phyloP scores from a whole-genome alignment of 2,329 filamentous ascomycete species.

The Aspergillus sojae region DNA sequence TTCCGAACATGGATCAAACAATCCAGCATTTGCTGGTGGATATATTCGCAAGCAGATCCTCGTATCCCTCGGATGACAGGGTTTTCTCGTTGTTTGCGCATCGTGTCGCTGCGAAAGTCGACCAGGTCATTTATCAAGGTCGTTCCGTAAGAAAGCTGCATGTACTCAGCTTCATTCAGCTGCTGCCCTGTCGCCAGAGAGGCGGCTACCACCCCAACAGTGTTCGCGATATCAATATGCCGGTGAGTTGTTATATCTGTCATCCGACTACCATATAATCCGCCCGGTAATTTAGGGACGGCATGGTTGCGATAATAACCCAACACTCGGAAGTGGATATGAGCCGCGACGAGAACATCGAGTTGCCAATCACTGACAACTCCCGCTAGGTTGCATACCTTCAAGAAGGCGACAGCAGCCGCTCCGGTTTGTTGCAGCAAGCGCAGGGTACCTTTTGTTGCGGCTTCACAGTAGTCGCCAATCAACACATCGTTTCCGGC shows the following conservation, averaged over 20 bases:
- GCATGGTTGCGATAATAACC: constrained; percentile 26
- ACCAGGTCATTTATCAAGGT: constrained; percentile 23
- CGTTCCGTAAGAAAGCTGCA: constrained; percentile 13
- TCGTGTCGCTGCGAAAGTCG: constrained; percentile 23
- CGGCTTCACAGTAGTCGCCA: constrained; percentile 26
- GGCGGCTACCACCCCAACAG: constrained; percentile 19
- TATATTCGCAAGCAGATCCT: constrained; percentile 19
- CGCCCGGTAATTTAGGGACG: constrained; percentile 7
- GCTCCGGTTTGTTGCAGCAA: constrained; percentile 23
- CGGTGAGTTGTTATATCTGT: constrained; percentile 17
- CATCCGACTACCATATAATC: constrained; percentile 26
- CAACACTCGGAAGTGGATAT: constrained; percentile 24
- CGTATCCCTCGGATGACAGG: constrained; percentile 20
- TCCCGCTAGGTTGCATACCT: constrained; percentile 21
- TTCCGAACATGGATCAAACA: constrained; percentile 7
- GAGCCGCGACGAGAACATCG: constrained; percentile 16
- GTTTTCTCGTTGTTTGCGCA: constrained; percentile 26
- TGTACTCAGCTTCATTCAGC: constrained; percentile 13
- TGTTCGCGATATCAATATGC: constrained; percentile 22
- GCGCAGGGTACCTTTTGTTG: constrained; percentile 14
- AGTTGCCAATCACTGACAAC: constrained; percentile 22
- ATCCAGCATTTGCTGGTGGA: constrained; percentile 12
- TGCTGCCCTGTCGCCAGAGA: constrained; percentile 19
- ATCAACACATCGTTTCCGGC: constrained; percentile 28
- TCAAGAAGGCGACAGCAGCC: constrained; percentile 25